A percentile compares a stretch with the other conserved stretches of the same genome.
phyloP scores from a whole-genome alignment of 495 filamentous ascomycete genomes.

The Aspergillus saccharolyticus region DNA sequence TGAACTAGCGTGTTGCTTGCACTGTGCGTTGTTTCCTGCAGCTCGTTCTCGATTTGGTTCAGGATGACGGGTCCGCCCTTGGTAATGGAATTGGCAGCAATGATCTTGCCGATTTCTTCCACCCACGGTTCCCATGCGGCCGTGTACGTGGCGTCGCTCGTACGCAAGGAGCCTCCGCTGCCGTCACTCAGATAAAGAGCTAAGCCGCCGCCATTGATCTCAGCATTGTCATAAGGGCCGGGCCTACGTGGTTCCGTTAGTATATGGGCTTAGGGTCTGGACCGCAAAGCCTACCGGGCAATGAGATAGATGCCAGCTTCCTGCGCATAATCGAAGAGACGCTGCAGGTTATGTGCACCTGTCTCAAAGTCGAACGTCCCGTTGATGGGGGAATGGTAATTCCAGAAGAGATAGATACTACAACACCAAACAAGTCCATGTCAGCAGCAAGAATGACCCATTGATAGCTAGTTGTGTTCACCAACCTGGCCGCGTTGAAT shows the following conservation, averaged over 20 bases:
- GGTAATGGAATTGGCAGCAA: conserved; percentile 47
- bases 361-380: conserved; percentile 51
- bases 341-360: conserved; percentile 49
- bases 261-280: no score
- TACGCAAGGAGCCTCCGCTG: conserved; percentile 46
- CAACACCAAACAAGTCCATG: no score
- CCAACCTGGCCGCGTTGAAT: conserved; percentile 45
- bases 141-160: conserved; percentile 38
- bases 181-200: conserved; percentile 54
- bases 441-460: no score
- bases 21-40: conserved; percentile 2
- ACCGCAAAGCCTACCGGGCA: conserved; percentile 33
- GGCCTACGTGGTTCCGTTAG: conserved; percentile 24
- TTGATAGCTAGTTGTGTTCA: conserved; percentile 2
- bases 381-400: conserved; percentile 47
- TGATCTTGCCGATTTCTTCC: conserved; percentile 38
- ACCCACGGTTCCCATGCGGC: conserved; percentile 9
- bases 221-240: conserved; percentile 62
- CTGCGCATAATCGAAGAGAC: conserved; percentile 51
- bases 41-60: conserved; percentile 51
- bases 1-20: conserved; percentile 1
- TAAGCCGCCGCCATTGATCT: conserved; percentile 53
- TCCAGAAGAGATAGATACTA: conserved; percentile 53
- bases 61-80: conserved; percentile 50
- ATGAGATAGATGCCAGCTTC: conserved; percentile 65